Evolutionary conservation across 1,284 basidiomycete genomes (phyloP), one percentile per base, ranked within the genome.

Genomic region (Marasmius fiardii): DNA sequence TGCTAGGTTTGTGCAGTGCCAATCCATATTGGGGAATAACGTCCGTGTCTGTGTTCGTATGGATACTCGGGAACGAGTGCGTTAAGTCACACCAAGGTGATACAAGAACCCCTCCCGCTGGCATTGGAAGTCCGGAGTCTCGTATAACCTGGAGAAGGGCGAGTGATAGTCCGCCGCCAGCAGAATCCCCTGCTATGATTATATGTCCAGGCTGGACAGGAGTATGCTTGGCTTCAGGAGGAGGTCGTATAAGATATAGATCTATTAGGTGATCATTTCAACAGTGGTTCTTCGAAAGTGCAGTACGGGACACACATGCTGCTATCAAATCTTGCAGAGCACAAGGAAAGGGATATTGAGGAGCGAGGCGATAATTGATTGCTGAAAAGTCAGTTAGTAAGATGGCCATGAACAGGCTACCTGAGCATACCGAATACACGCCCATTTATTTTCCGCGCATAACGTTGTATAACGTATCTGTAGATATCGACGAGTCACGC

Each of bases 341-440:
- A 64, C 96, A 98, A 0, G 96, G 96, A 72, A 98, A 99, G 0
- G 96, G 96, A 63, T 95, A 97, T 71, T 97, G 94, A 0, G 95
- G 95, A 11, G 95, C 86, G 41, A 95, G 83, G 41, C 94, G 82
- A 68, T 97, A 97, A 65, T 94, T 93, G 60, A 96, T 83, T 39
- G 93, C 93, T 86, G 71, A 60, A 37, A 67, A 44, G 31, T 49
- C 20, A 2, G 54, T 23, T 53, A 35, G 28, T 35, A 57, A 51
- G 59, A 47, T 41, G 51, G 48, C 49, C 44, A 11, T 50, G 45
- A 21, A 55, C 10, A 11, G 26, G 39, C 23, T n/a, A 35, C 28
- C 24, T 24, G 34, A n/a, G 69, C 77, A 58, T 60, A 89, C 88
- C 81, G 63, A 96, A 92, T 11, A 92, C 89, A 44, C 93, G 81